Percentiles rank a stretch among this genome's conserved stretches.
phyloP scores from a whole-genome alignment of 257 asterid species.

The Handroanthus guayacan region DNA sequence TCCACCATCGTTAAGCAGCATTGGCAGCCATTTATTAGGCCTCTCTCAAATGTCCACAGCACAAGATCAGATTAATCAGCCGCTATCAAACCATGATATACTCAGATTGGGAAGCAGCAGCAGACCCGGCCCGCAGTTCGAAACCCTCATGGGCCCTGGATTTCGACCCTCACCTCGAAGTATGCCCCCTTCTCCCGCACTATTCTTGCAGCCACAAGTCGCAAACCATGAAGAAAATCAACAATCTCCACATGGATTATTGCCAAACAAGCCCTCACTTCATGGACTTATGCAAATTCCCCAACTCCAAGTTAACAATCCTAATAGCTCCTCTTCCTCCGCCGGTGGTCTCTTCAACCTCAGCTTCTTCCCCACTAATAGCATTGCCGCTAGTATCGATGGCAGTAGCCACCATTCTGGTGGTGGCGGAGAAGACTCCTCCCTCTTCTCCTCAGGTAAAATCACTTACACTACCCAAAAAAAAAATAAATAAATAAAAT shows the following conservation, averaged over 20 bases:
- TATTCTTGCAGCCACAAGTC: slow-evolving; percentile 44
- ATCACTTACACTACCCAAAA: too few relatives aligned
- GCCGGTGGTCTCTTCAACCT: slow-evolving; percentile 55
- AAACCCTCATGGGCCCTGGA: slow-evolving; percentile 48
- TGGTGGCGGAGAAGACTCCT: slow-evolving; percentile 51
- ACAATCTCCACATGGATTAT: slow-evolving; percentile 46
- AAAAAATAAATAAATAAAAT: too few relatives aligned
- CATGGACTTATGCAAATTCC: slow-evolving; percentile 72
- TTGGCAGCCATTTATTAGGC: slow-evolving; percentile 61
- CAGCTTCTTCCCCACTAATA: slow-evolving; percentile 56
- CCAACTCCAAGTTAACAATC: slow-evolving; percentile 53
- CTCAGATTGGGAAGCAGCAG: slow-evolving; percentile 48
- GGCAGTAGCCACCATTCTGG: slow-evolving; percentile 43
- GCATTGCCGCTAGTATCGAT: slow-evolving; percentile 18
- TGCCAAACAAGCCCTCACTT: slow-evolving; percentile 45
- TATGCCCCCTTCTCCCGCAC: slow-evolving; percentile 34
- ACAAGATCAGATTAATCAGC: slow-evolving; percentile 35
- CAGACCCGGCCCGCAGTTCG: slow-evolving; percentile 51
- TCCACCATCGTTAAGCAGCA: slow-evolving; percentile 55
- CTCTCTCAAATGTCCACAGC: slow-evolving; percentile 48
- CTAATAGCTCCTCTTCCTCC: slow-evolving; percentile 42
- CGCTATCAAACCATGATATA: slow-evolving; percentile 44
- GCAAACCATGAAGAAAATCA: slow-evolving; percentile 43
- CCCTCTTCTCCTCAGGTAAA: slow-evolving; percentile 58
- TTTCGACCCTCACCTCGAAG: slow-evolving; percentile 37